Percentiles rank a stretch among this genome's conserved stretches.
phyloP scores from a whole-genome alignment of 495 filamentous ascomycete genomes.

The Trypethelium eluteriae region DNA sequence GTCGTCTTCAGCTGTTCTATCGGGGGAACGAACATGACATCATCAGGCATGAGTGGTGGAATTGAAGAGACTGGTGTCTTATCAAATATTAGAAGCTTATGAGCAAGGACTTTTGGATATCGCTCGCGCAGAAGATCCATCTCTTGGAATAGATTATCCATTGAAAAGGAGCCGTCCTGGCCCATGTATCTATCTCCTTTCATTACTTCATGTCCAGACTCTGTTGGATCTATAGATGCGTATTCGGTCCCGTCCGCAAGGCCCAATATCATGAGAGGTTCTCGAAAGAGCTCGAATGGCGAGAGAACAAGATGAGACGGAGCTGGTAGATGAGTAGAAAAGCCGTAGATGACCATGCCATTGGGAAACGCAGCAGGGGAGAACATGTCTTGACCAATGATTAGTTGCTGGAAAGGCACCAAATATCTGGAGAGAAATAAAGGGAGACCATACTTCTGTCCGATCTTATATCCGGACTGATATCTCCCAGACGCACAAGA shows the following conservation, averaged over 20 bases:
- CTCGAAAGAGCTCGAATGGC: constrained; percentile 78
- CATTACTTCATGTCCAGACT: not conserved
- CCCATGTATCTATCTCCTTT: constrained; percentile 44
- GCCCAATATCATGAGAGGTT: constrained; percentile 71
- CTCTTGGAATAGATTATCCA: constrained; percentile 40
- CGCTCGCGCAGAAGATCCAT: constrained; percentile 49
- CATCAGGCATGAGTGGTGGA: constrained; percentile 31
- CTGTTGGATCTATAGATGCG: constrained; percentile 19
- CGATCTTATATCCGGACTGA: constrained; percentile 78
- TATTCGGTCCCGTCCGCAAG: constrained; percentile 51
- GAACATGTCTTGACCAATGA: constrained; percentile 65
- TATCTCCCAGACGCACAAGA: constrained; percentile 80
- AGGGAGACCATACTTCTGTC: constrained; percentile 62
- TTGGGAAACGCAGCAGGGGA: constrained; percentile 86
- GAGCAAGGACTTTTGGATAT: constrained; percentile 67
- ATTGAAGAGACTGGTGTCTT: constrained; percentile 32
- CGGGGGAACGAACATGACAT: constrained; percentile 59
- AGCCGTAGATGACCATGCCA: constrained; percentile 82
- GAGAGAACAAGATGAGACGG: constrained; percentile 48
- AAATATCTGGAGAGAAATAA: not conserved
- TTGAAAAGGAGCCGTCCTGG: constrained; percentile 38
- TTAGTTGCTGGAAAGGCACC: not conserved
- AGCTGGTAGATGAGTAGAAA: constrained; percentile 69
- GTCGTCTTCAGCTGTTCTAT: constrained; percentile 63
- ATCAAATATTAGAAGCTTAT: constrained; percentile 74